Base-by-base conservation (phyloP, 352 stramenopile genomes). In the Plasmopara muralis region DNA sequence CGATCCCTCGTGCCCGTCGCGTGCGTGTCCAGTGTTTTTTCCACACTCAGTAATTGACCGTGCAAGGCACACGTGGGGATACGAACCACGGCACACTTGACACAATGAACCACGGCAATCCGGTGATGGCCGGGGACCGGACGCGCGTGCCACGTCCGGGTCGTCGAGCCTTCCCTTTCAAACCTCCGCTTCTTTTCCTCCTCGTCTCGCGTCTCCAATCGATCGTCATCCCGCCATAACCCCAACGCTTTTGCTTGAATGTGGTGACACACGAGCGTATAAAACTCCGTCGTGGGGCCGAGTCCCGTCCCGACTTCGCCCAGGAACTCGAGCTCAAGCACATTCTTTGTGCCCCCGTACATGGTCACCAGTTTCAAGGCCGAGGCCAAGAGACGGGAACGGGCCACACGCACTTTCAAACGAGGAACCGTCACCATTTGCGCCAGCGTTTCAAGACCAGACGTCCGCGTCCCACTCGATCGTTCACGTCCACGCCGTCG, bases 281-380 rank as follows among this genome's bases (percentile, higher is more conserved):
- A 90, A 47, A 90, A 90, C 43, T 90, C 80, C 0, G 80, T 90
- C 12, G 80, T 90, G 2, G 80, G 80, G 7, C 80, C 80, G 12
- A 88, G 28, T 9, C 80, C 80, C 0, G 77, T 90, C 8, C 80
- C 80, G 2, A 90, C 80, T 73, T 90, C 80, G 12, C 77, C 80
- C 0, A 90, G 55, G 43, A 88, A 90, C 50, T 90, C 80, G 39
- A 88, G 85, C 60, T 90, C 80, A 39, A 90, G 79, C 35, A 88
- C 69, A 14, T 77, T 71, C 47, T 85, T 84, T 64, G 83, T 83
- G 20, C 80, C 80, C 12, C 80, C 77, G 47, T 90, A 88, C 41
- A 87, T 74, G 12, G 72, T 57, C 13, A 90, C 54, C 8, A 90
- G 56, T 57, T 90, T 90, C 62, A 82, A 76, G 4, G 80, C 80